Base-by-base conservation (phyloP, 1,284 basidiomycete species). In the Apiotrichum gamsii region DNA sequence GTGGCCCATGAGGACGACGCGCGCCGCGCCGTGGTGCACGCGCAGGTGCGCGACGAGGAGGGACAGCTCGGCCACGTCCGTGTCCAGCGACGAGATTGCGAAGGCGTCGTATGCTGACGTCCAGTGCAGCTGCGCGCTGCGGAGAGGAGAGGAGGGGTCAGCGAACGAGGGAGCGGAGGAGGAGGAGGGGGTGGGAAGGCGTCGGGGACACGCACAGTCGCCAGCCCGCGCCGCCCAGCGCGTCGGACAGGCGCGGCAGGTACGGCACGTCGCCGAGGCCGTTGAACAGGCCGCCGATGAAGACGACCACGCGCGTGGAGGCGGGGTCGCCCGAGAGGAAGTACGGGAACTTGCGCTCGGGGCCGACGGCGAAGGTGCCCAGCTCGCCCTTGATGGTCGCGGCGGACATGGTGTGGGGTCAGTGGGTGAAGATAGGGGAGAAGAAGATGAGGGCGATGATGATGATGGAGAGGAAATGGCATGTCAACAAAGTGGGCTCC, bases 241-340 rank as follows among this genome's bases (percentile, higher is more conserved):
- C 57, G 2, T 51, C 51, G 1, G 56, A 56, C 18, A 74, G 47
- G 13, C 40, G 40, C 11, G 46, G 38, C 3, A 61, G 47, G 45
- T 69, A 74, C 6, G 61, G 57, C 6, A 69, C 65, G 23, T 58
- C 59, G 2, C 56, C 59, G 16, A 71, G 28, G 2, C 72, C 71
- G 41, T 72, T 67, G 10, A 52, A 59, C 39, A 74, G 51, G 1
- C 72, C 72, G 18, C 70, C 70, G 24, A 74, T 64, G 48, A 73
- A 69, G 36, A 72, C 48, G 9, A 72, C 57, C 3, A 64, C 65
- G 25, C 51, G 54, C 14, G 47, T 20, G 9, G 63, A 50, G 0
- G 19, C 18, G 5, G 59, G 37, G 42, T 64, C 61, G n/a, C 68
- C 68, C 1, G 60, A 63, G 13, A 56, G 56, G 49, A 72, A 69